Percentiles rank a stretch among this genome's conserved stretches.
These are phyloP conservation scores for Pulveroboletus sp. DNA, from an alignment of 768 basidiomycete genomes.

Conservation along the genomic window DNA sequence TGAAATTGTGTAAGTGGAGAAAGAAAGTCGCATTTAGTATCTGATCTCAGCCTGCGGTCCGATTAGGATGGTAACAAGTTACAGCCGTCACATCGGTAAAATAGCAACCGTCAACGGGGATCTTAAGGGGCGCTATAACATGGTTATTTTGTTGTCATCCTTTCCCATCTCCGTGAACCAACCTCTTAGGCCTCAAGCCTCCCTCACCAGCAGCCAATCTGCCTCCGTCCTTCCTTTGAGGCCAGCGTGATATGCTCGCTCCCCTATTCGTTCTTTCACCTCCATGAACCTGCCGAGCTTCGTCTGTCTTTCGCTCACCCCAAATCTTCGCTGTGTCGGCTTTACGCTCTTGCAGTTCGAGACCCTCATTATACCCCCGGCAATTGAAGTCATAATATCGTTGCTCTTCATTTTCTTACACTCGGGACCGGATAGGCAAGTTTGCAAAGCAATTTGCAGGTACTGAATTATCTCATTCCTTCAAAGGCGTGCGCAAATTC, in stretches of 20 bases:
- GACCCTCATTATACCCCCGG: slow-evolving; percentile 59
- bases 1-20: background rate
- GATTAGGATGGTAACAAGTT: slow-evolving; percentile 15
- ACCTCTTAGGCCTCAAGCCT: slow-evolving; percentile 1
- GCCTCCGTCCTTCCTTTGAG: slow-evolving; percentile 35
- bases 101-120: slow-evolving; percentile 16
- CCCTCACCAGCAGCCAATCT: slow-evolving; percentile 42
- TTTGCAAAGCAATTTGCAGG: slow-evolving; percentile 9
- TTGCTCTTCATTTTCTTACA: slow-evolving; percentile 50
- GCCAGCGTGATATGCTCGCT: slow-evolving; percentile 35
- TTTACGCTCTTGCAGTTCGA: slow-evolving; percentile 46
- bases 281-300: slow-evolving; percentile 43
- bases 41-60: background rate
- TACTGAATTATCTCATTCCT: slow-evolving; percentile 1
- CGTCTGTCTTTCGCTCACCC: slow-evolving; percentile 65
- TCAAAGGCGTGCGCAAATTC: slow-evolving; percentile 46
- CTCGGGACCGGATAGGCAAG: slow-evolving; percentile 48
- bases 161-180: slow-evolving; percentile 27
- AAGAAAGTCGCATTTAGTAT: background rate
- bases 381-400: slow-evolving; percentile 60
- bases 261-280: slow-evolving; percentile 13
- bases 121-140: background rate
- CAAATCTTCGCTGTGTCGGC: slow-evolving; percentile 68
- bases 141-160: slow-evolving; percentile 8
- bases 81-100: slow-evolving; percentile 9